Evolutionary conservation across 1,284 basidiomycete genomes (phyloP).

Genomic region (Caloboletus firmus): DNA sequence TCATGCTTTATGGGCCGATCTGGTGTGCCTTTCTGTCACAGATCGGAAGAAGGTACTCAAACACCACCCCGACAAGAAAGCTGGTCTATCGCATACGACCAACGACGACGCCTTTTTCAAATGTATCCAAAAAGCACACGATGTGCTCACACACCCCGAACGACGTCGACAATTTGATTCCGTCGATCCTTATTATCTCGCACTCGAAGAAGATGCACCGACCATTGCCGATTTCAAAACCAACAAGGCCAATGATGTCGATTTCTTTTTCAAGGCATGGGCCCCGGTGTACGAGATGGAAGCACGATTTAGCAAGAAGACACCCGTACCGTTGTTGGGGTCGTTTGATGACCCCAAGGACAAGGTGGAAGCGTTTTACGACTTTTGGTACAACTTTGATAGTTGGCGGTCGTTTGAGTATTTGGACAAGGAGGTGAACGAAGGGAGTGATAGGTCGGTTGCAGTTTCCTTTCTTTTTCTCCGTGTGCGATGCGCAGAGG

Average conservation of each 20-base stretch:
- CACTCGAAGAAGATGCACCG: constrained; percentile 79
- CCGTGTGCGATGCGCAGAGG: not conserved
- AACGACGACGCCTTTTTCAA: constrained; percentile 99
- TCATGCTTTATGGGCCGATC: not conserved
- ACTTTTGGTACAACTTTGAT: constrained; percentile 99
- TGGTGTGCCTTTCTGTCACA: constrained; percentile 31
- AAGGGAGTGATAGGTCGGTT: constrained; percentile 88
- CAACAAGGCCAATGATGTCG: constrained; percentile 42
- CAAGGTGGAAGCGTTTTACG: constrained; percentile 92
- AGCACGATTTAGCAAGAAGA: constrained; percentile 84
- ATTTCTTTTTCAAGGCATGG: constrained; percentile 62
- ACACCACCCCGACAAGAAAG: constrained; percentile 99
- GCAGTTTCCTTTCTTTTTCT: not conserved
- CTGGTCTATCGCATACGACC: constrained; percentile 64
- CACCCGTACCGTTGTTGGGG: constrained; percentile 88
- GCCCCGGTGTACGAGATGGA: constrained; percentile 88
- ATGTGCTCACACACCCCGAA: constrained; percentile 86
- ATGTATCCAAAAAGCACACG: constrained; percentile 96
- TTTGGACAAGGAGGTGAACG: constrained; percentile 97
- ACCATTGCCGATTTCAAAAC: constrained; percentile 66
- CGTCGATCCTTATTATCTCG: constrained; percentile 78
- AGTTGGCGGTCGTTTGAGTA: constrained; percentile 99
- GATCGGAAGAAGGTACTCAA: constrained; percentile 99
- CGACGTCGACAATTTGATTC: constrained; percentile 96
- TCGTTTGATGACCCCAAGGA: constrained; percentile 72